Conservation (phyloP, 768 basidiomycete species). For the Solioccasus polychromus region DNA sequence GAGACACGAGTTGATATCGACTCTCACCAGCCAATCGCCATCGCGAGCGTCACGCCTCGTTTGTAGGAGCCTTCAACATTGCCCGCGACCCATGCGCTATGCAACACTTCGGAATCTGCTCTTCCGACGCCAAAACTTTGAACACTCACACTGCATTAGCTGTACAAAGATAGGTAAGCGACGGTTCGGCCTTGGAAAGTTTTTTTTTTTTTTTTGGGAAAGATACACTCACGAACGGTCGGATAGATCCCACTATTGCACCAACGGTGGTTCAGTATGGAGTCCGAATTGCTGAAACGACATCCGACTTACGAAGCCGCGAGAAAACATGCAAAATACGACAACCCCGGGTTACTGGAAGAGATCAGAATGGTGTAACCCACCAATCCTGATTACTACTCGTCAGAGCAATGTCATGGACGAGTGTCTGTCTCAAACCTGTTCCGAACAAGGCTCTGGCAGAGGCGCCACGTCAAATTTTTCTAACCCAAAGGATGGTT, state of each 20-base stretch:
- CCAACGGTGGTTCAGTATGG: neutral
- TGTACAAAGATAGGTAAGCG: constrained; percentile 10
- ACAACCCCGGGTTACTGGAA: constrained; percentile 57
- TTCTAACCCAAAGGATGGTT: neutral
- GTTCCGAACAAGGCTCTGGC: constrained; percentile 29
- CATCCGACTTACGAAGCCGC: constrained; percentile 57
- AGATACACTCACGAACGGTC: constrained; percentile 37
- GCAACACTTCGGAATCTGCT: constrained; percentile 2
- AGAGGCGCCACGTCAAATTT: constrained; percentile 5
- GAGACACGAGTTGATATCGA: neutral
- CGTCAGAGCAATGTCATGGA: neutral
- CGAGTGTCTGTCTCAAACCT: constrained; percentile 19
- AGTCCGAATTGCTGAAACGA: neutral
- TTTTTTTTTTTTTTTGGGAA: neutral
- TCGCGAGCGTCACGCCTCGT: constrained; percentile 63
- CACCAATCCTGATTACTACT: constrained; percentile 35
- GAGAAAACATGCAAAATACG: constrained; percentile 71
- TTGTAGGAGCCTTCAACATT: constrained; percentile 77
- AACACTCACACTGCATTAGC: constrained; percentile 50
- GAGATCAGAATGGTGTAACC: constrained; percentile 68
- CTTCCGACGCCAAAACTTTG: constrained; percentile 7
- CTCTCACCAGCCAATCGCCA: constrained; percentile 61
- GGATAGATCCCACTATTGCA: constrained; percentile 43
- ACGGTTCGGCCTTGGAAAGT: neutral
- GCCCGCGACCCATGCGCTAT: constrained; percentile 67